Evolutionary conservation across 768 basidiomycete species (phyloP).

Genomic region (Xerocomellus chrysenteron): DNA sequence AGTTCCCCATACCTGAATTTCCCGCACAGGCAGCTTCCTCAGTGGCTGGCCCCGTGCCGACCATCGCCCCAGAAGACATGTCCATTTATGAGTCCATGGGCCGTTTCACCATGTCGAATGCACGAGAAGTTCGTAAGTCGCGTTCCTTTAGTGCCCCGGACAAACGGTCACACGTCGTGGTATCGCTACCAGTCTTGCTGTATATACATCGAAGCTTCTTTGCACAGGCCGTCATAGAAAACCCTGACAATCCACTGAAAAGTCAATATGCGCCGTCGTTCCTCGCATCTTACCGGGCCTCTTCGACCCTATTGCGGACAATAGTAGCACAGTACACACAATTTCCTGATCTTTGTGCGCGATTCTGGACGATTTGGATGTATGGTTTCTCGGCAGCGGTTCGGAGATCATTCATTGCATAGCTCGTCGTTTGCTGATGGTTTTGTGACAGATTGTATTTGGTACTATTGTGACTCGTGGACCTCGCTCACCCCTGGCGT

Average conservation of each 20-base stretch:
- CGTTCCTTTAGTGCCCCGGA: background rate
- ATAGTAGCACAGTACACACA: constrained; percentile 47
- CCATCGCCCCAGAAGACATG: constrained; percentile 13
- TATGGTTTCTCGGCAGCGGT: constrained; percentile 57
- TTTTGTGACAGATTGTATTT: constrained; percentile 58
- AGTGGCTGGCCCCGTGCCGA: constrained; percentile 21
- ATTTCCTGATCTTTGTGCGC: constrained; percentile 47
- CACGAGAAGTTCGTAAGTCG: constrained; percentile 37
- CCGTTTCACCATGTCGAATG: constrained; percentile 37
- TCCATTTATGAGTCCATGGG: constrained; percentile 35
- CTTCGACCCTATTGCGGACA: constrained; percentile 54
- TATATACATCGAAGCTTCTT: constrained; percentile 70
- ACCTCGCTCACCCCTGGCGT: constrained; percentile 65
- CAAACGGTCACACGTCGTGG: constrained; percentile 3
- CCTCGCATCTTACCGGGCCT: constrained; percentile 58
- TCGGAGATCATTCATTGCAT: constrained; percentile 12
- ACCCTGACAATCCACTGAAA: constrained; percentile 63
- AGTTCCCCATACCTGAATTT: constrained; percentile 55
- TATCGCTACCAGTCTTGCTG: constrained; percentile 45
- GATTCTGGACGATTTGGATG: constrained; percentile 67
- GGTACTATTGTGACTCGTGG: constrained; percentile 77
- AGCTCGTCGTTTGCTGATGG: background rate
- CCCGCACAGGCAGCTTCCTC: constrained; percentile 40
- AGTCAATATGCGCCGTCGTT: constrained; percentile 66
- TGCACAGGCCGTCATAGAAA: constrained; percentile 68